phyloP scores from a whole-genome alignment of 2,329 filamentous ascomycete genomes.

The Neopestalotiopsis rosae region DNA sequence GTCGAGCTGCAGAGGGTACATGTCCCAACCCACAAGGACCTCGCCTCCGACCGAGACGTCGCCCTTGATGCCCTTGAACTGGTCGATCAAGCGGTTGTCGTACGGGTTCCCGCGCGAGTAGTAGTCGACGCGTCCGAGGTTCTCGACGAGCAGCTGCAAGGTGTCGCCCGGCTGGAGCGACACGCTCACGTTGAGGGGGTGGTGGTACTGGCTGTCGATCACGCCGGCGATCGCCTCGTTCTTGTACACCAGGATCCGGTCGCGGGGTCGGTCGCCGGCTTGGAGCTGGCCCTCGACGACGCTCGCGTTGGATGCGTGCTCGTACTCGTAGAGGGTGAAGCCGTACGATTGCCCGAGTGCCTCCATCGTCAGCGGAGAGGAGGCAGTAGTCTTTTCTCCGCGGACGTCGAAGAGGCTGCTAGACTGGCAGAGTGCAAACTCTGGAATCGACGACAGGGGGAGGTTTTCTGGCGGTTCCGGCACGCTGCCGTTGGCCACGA shows the following conservation, averaged over 20 bases:
- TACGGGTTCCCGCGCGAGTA: constrained; percentile 39
- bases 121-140: constrained; percentile 56
- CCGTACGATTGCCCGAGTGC: constrained; percentile 49
- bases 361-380: constrained; percentile 49
- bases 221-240: constrained; percentile 47
- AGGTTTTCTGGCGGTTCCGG: constrained; percentile 42
- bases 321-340: constrained; percentile 51
- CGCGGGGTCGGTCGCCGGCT: constrained; percentile 44
- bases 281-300: constrained; percentile 39
- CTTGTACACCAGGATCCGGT: constrained; percentile 53
- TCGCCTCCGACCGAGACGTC: constrained; percentile 45
- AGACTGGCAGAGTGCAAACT: constrained; percentile 43
- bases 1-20: constrained; percentile 44
- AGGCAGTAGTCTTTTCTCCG: constrained; percentile 28
- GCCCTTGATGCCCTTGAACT: constrained; percentile 50
- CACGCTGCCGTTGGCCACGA: constrained; percentile 41
- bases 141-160: constrained; percentile 52
- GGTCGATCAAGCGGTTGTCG: constrained; percentile 44
- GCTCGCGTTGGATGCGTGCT: constrained; percentile 35
- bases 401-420: constrained; percentile 44
- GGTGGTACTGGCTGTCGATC: constrained; percentile 50
- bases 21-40: constrained; percentile 43
- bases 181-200: constrained; percentile 43
- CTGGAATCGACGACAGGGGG: constrained; percentile 38
- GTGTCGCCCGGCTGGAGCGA: constrained; percentile 43